Base-by-base conservation (phyloP, 805 yeast genomes). In the Nakazawaea molendinolei region DNA sequence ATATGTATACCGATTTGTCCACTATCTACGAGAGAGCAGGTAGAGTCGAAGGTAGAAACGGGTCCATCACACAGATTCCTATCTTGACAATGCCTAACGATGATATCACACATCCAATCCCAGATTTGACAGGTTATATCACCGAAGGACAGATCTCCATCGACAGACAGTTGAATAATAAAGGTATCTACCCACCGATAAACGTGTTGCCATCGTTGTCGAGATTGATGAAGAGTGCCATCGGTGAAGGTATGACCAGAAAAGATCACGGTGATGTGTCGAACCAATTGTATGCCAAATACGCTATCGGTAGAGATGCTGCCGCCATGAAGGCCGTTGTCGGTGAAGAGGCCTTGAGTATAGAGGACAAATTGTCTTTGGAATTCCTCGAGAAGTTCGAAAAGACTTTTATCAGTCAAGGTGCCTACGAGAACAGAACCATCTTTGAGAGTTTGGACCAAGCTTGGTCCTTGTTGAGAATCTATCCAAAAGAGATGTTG, bases 321-420 rank as follows among this genome's bases (percentile, higher is more conserved):
- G 98, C 98, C 34, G 97, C 98, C 51, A 92, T 92, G 99, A 92
- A 92, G 69, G 95, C 98, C 10, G 99, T 92, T 49, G 99, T 92
- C 51, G 99, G 99, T 77, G 99, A 92, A 66, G 99, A 92, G 66
- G 98, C 99, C 23, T 72, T 92, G 55, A 87, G 97, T 23, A 86
- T 86, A 46, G 99, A 92, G 64, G 99, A 92, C 67, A 94, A 94
- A 67, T 74, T 92, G 47, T 92, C 98, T 3, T 74, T 92, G 57
- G 99, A 92, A 69, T 92, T 92, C 61, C 78, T 92, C 67, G 98
- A 94, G 60, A 92, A 92, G 69, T 92, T 92, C 52, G 99, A 92
- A 66, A 86, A 85, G 73, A 83, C 90, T 36, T 94, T 94, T 55
- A 86, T 92, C 52, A 56, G 87, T 31, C 99, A 92, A 69, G 97